Evolutionary conservation across 208 protist species (phyloP).

Genomic region (Acanthamoeba culbertsoni): DNA sequence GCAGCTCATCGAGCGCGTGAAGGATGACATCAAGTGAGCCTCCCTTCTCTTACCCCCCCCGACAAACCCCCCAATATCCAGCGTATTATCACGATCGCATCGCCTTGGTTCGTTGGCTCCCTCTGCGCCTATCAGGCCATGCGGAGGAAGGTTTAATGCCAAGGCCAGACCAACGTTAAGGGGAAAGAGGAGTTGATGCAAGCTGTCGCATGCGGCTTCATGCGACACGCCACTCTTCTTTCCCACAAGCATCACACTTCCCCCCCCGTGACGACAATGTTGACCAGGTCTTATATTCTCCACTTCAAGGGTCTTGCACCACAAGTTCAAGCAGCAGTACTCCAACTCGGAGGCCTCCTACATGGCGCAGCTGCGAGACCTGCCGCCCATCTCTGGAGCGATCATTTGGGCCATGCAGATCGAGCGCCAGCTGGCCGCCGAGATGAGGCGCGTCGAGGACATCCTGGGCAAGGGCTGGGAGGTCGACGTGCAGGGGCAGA

Average conservation of each 20-base stretch:
- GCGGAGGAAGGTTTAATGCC: too few species aligned
- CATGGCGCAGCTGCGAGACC: conserved; percentile 83
- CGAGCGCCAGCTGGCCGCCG: conserved; percentile 84
- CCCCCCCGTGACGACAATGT: too few species aligned
- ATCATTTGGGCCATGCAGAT: conserved; percentile 90
- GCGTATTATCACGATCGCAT: too few species aligned
- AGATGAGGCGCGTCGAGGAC: conserved; percentile 84
- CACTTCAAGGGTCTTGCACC: conserved; percentile 81
- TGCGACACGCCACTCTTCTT: too few species aligned
- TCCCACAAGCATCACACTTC: too few species aligned
- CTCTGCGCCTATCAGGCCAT: too few species aligned
- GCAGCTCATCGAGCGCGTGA: conserved; percentile 83
- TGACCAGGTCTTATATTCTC: too few species aligned
- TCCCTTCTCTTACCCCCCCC: not conserved
- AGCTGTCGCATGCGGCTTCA: too few species aligned
- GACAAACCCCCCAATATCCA: too few species aligned
- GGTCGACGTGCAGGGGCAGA: conserved; percentile 82
- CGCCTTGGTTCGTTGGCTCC: too few species aligned
- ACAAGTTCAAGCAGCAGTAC: conserved; percentile 86
- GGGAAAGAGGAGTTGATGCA: too few species aligned
- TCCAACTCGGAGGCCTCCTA: conserved; percentile 76
- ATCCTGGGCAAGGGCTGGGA: conserved; percentile 87
- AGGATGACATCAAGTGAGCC: conserved; percentile 83
- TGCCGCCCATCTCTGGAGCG: conserved; percentile 83
- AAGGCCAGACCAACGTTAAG: too few species aligned